Conservation (phyloP, 495 filamentous ascomycete genomes). For the Podospora pseudoanserina region DNA sequence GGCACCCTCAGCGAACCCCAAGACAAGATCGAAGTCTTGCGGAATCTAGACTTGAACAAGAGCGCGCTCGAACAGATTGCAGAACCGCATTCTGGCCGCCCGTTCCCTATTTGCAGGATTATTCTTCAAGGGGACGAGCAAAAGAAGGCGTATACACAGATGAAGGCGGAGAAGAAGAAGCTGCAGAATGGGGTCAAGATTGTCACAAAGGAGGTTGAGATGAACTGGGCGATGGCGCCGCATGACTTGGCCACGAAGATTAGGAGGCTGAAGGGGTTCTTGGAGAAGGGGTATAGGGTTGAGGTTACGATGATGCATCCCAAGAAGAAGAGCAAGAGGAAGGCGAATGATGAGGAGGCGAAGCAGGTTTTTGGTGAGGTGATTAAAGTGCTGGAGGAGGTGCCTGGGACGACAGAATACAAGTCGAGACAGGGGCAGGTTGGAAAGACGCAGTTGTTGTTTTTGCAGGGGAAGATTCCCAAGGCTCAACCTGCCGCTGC, state of each 20-base stretch:
- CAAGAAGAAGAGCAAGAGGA: conserved; percentile 28
- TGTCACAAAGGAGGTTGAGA: conserved; percentile 60
- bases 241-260: conserved; percentile 63
- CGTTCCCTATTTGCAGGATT: conserved; percentile 58
- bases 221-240: conserved; percentile 77
- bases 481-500: conserved; percentile 18
- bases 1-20: conserved; percentile 47
- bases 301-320: conserved; percentile 55
- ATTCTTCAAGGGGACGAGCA: not conserved
- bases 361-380: conserved; percentile 33
- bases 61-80: conserved; percentile 59
- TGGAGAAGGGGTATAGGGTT: conserved; percentile 61
- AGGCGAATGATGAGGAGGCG: conserved; percentile 36
- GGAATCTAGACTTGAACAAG: conserved; percentile 28
- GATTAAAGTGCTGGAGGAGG: conserved; percentile 22
- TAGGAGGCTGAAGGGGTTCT: conserved; percentile 56
- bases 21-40: conserved; percentile 43
- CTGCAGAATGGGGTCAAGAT: conserved; percentile 23
- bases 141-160: not conserved
- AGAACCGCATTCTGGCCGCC: conserved; percentile 21
- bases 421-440: conserved; percentile 41
- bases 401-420: conserved; percentile 37
- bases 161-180: conserved; percentile 23
- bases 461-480: conserved; percentile 32
- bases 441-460: conserved; percentile 31